Evolutionary conservation across 495 filamentous ascomycete species (phyloP), one percentile per base, ranked within the genome.

Genomic region (Lentithecium fluviatile): DNA sequence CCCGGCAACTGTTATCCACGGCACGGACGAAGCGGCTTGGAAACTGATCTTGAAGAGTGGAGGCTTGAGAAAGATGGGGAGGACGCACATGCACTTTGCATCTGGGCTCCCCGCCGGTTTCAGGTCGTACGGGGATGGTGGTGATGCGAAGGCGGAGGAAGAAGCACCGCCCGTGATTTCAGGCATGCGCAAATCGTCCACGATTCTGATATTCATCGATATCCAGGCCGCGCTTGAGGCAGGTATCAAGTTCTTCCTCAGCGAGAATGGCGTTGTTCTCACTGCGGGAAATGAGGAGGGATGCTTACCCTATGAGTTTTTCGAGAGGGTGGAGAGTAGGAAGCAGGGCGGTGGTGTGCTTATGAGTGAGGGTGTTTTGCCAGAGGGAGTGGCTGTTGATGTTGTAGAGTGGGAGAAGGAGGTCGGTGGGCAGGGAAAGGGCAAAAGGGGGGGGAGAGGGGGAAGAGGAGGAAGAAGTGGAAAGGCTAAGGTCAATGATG

Each of bases 11-110:
- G 88, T 90, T 0, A 83, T 97, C 1, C 94, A 98, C 71, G 94
- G 94, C 26, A 97, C 95, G 0, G 91, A 87, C 69, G 86, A 89
- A 59, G 77, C 79, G 0, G 82, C 84, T 45, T 97, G 91, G 86
- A 78, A 80, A 15, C 48, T 75, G 7, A 97, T 98, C 60, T 62
- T 90, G 13, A 75, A 74, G 0, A 80, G 80, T 0, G 92, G 92
- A 5, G 90, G 91, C 1, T 71, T 98, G 58, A 86, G 83, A 52
- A 79, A 77, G 23, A 97, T 97, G 94, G 76, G 77, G 0, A 71
- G 94, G 48, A 90, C 86, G 52, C 94, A 97, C 67, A 85, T 97
- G 17, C 94, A 98, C 70, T 94, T 93, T 68, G 86, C 87, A 5
- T 81, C 83, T 0, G 89, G 87, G 0, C 69, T 89, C 26, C 85